Evolutionary conservation across 2,329 filamentous ascomycete genomes (phyloP), one percentile per base, ranked within the genome.

Genomic region (Ambrosiella beaveri): DNA sequence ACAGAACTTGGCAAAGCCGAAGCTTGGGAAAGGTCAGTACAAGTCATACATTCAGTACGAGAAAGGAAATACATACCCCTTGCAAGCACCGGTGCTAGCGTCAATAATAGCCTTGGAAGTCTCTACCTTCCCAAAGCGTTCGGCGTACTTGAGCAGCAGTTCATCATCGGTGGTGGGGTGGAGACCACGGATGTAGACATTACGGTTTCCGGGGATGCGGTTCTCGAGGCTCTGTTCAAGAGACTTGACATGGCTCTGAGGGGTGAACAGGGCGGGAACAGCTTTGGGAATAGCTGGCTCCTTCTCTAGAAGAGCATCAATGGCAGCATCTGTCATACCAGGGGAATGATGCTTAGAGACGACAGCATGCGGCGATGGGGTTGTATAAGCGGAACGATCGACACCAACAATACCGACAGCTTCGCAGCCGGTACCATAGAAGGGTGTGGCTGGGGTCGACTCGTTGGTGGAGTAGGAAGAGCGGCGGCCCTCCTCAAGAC

Each of bases 61-160:
- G 12, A 49, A 19, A 49, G 13, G 45, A 7, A 49, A 49, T n/a
- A 72, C 78, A 66, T 73, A 95, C 93, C 93, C 93, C 73, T 98
- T 98, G 80, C 93, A 98, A 62, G 89, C 84, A 61, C 89, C 88
- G 54, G 88, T 95, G 64, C 86, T 84, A 56, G 90, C 85, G 72
- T 98, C 94, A 66, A 98, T 95, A 72, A 98, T 98, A 12, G 94
- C 93, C 76, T 98, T 98, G 66, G 89, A 96, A 63, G 90, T 95
- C 72, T 95, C 88, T 59, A 98, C 93, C 61, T 85, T 83, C 47
- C 93, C 94, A 67, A 97, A 98, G 55, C 91, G 86, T 64, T 81
- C 77, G 49, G 91, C 85, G 72, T 93, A 97, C 49, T 77, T 76
- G 65, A 86, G 79, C 15, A 98, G 75, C 67, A 94, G 84, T 54